phyloP scores from a whole-genome alignment of 1,139 yeast genomes.

The Kurtzmaniella quercitrusa region DNA sequence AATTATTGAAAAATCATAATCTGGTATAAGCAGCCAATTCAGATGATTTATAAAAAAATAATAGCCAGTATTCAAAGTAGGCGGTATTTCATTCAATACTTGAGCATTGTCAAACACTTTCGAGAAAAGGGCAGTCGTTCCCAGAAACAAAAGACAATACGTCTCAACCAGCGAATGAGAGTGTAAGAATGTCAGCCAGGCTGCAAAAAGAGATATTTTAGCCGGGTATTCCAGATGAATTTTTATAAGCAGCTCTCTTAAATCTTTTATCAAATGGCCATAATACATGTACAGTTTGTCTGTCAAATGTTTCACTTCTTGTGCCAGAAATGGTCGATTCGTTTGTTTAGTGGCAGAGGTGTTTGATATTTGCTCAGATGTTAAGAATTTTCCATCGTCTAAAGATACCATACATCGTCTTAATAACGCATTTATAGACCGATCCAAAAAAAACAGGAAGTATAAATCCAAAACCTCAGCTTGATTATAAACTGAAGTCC shows the following conservation, averaged over 20 bases:
- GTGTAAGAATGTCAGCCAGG: slow-evolving; percentile 35
- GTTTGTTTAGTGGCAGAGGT: background rate
- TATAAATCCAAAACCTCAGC: slow-evolving; percentile 23
- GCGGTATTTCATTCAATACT: slow-evolving; percentile 18
- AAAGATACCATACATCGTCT: slow-evolving; percentile 22
- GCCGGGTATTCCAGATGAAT: slow-evolving; percentile 35
- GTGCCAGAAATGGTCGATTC: slow-evolving; percentile 17
- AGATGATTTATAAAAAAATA: slow-evolving; percentile 25
- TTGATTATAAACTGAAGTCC: slow-evolving; percentile 28
- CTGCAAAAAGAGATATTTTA: slow-evolving; percentile 33
- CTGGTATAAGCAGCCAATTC: slow-evolving; percentile 27
- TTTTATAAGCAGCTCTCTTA: slow-evolving; percentile 27
- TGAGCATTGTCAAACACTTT: slow-evolving; percentile 23
- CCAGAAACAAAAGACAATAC: slow-evolving; percentile 27
- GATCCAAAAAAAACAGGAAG: slow-evolving; percentile 35
- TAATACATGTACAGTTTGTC: slow-evolving; percentile 32
- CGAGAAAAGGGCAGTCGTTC: slow-evolving; percentile 30
- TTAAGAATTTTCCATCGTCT: slow-evolving; percentile 15
- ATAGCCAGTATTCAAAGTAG: slow-evolving; percentile 22
- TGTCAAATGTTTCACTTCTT: slow-evolving; percentile 27
- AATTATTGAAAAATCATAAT: slow-evolving; percentile 29
- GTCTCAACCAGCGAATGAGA: slow-evolving; percentile 32
- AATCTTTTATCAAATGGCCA: slow-evolving; percentile 30
- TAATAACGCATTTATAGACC: slow-evolving; percentile 31
- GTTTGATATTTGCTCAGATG: slow-evolving; percentile 8